Evolutionary conservation across 768 basidiomycete genomes (phyloP), one percentile per base, ranked within the genome.

Genomic region (Lentinula sp.): DNA sequence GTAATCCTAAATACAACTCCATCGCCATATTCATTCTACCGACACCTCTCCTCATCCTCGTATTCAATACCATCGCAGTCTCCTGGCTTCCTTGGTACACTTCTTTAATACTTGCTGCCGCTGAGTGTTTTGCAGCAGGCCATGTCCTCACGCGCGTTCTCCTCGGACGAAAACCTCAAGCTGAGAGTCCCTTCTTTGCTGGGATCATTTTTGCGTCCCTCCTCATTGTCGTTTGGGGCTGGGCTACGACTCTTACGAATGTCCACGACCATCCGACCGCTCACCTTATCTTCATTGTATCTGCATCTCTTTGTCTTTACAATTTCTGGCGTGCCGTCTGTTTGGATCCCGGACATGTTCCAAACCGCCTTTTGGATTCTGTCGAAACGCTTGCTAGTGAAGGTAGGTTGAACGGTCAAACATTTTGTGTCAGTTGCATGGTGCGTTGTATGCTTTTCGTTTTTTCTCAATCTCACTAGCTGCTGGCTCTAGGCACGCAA

Each of bases 391-490:
- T 98, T 16, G 92, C 95, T 13, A 88, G 89, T 9, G 85, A 88
- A 68, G 93, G 95, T 15, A 80, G 89, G 16, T 75, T 99, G 31
- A 98, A 98, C 70, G 95, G 96, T 1, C 94, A 95, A 71, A 94
- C 94, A 9, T 98, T 98, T 72, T 98, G 97, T 68, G 89, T 99
- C 55, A 84, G 88, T 62, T 98, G 96, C 74, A 93, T 98, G 93
- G 89, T 88, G 63, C 52, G 84, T 67, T 18, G 6, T 28, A 8
- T 48, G 9, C 5, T 34, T 28, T 18, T 11, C 3, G 15, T 5
- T 34, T 11, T 37, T 34, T n/a, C 61, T 42, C 6, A 56, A 59
- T 39, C 37, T 18, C 18, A 5, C 45, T 16, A 28, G 40, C 28
- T 5, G 31, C 32, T 50, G 50, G 10, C 18, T 43, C n/a, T 43